These are phyloP conservation scores for Cryptosporidium felis DNA, from an alignment of 169 alveolate genomes.

Conservation along the genomic window DNA sequence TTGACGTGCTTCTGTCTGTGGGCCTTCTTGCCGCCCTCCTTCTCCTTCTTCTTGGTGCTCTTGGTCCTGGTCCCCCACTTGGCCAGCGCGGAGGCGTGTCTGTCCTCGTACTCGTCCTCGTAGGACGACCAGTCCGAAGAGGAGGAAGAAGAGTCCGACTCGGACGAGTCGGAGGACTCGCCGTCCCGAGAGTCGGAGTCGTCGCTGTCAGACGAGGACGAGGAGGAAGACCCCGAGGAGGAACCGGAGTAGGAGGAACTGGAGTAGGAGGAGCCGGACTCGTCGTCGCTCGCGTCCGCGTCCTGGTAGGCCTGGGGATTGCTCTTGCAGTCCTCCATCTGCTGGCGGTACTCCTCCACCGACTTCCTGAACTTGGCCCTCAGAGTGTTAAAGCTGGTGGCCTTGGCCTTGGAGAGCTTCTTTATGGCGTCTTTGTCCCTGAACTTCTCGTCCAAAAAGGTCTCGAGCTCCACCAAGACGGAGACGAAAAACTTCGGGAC, in stretches of 20 bases:
- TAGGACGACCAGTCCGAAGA: constrained; percentile 86
- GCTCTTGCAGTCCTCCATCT: constrained; percentile 79
- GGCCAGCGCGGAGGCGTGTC: constrained; percentile 84
- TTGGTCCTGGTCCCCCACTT: constrained; percentile 85
- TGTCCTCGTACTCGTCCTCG: constrained; percentile 82
- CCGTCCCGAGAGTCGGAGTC: constrained; percentile 35
- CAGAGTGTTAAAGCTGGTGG: constrained; percentile 83
- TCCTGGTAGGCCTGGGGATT: constrained; percentile 81
- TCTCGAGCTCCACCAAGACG: constrained; percentile 77
- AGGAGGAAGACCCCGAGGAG: background rate
- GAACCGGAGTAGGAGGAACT: constrained; percentile 71
- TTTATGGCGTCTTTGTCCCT: constrained; percentile 80
- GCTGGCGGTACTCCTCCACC: constrained; percentile 80
- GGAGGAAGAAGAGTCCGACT: constrained; percentile 68
- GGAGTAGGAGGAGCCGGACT: constrained; percentile 76
- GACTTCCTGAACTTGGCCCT: constrained; percentile 83
- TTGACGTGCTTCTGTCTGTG: constrained; percentile 74
- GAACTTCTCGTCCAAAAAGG: constrained; percentile 80
- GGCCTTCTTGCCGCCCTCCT: constrained; percentile 79
- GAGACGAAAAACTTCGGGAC: constrained; percentile 77
- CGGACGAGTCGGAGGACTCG: constrained; percentile 9
- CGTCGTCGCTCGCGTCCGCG: constrained; percentile 73
- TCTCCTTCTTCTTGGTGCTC: constrained; percentile 77
- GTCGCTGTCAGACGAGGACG: background rate
- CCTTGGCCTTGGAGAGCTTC: constrained; percentile 81